Evolutionary conservation across 1,139 yeast genomes (phyloP), one percentile per base, ranked within the genome.

Genomic region (Suhomyces yuchorum): DNA sequence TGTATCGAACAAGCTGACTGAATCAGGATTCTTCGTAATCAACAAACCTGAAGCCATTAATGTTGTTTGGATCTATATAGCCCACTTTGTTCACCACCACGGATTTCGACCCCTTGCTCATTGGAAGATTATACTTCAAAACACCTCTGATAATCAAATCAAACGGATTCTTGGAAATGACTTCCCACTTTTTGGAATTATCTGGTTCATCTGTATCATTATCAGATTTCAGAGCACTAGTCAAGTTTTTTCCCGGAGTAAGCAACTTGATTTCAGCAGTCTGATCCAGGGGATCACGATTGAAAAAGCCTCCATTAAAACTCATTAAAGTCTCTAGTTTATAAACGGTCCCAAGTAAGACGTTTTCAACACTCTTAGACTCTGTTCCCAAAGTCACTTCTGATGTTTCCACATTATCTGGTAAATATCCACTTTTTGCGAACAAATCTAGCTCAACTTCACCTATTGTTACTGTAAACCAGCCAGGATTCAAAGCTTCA

Each of bases 401-500:
- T 8, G 42, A 30, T 15, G 39, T 47, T 15, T n/a, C 34, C 5
- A 26, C 20, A 3, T 40, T 11, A 18, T 60, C 67, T 2, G 68
- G 66, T 23, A 75, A 51, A 59, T 80, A 82, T 5, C 84, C 79
- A 46, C 95, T 82, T 57, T 87, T 85, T 1, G 97, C 98, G 72
- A 93, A 93, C 3, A 93, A 75, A 62, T 92, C 97, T 41, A 93
- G 65, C 57, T 90, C 95, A 6, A 86, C 85, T 8, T 83, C 81
- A 40, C 75, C 74, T 2, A 92, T 75, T 6, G 75, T 74, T 4
- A 92, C 82, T 1, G 88, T 77, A 57, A 87, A 77, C 72, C 89
- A 80, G 0, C 97, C 97, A 0, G 97, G 97, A 63, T 93, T 93
- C 56, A 85, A 80, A 1, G 96, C 96, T 52, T 83, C 85, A 18